Evolutionary conservation across 2,329 filamentous ascomycete genomes (phyloP).

Genomic region (Phyllosticta paracitricarpa): DNA sequence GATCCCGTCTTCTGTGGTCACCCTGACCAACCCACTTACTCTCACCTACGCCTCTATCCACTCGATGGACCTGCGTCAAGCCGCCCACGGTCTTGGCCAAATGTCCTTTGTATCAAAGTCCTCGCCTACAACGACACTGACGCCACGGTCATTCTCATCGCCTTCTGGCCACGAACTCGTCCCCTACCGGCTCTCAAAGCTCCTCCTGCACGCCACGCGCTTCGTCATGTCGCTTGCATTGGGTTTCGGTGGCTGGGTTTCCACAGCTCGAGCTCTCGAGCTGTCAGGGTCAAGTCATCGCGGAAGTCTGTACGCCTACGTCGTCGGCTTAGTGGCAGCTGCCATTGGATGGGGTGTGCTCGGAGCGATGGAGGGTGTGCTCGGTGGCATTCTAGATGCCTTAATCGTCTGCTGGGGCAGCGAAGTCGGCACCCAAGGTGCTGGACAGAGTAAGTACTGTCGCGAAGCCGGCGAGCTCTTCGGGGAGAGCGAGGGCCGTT

Average conservation of each 20-base stretch:
- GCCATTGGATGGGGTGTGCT: conserved; percentile 93
- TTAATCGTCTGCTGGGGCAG: conserved; percentile 91
- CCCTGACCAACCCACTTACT: conserved; percentile 81
- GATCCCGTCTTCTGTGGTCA: conserved; percentile 74
- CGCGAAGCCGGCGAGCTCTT: conserved; percentile 85
- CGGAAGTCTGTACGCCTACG: conserved; percentile 87
- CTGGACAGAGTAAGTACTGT: conserved; percentile 70
- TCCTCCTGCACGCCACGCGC: conserved; percentile 81
- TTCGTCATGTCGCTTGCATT: conserved; percentile 85
- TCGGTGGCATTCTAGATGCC: conserved; percentile 79
- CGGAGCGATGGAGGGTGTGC: conserved; percentile 79
- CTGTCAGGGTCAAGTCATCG: conserved; percentile 45
- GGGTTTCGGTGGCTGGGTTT: conserved; percentile 94
- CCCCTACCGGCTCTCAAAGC: conserved; percentile 82
- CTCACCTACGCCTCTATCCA: conserved; percentile 92
- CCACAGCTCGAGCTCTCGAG: conserved; percentile 69
- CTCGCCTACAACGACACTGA: conserved; percentile 59
- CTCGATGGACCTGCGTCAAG: conserved; percentile 67
- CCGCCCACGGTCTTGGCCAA: conserved; percentile 69
- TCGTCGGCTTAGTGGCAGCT: conserved; percentile 83
- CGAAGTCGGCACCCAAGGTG: conserved; percentile 47
- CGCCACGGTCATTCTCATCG: conserved; percentile 30
- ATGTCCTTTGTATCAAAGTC: conserved; percentile 70
- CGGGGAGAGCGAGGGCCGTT: conserved; percentile 44
- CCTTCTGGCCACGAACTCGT: conserved; percentile 48